Base-by-base conservation (phyloP, 23 red algal genomes). In the Pyropia haitanensis region DNA sequence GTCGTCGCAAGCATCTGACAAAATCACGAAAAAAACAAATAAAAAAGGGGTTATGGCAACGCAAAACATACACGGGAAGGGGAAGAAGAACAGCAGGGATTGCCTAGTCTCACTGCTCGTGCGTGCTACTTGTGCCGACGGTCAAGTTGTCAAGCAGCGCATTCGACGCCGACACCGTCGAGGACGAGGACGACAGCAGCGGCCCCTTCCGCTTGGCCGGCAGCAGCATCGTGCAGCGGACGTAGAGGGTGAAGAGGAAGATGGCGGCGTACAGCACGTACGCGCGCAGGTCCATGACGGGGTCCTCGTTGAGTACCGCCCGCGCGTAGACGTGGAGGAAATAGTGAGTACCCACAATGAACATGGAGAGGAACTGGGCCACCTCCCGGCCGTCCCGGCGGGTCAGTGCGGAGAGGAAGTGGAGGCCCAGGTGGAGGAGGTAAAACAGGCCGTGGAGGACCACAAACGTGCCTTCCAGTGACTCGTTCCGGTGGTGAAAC, bases 301-400 rank as follows among this genome's bases (percentile, higher is more conserved):
- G 79, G 54, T 84, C 79, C 29, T 75, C 58, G 27, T 84, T 60
- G 56, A 84, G 79, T 20, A 84, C 75, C 27, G 79, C 75, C 20
- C 79, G 67, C 18, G 73, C 75, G 61, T 84, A 84, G 58, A 71
- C 79, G 58, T 84, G 65, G 60, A 67, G 44, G 70, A 84, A 84
- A 39, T 75, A 84, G 52, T 84, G 79, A 30, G 75, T 61, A 49
- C 79, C 79, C 49, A 84, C 70, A 63, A 58, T 75, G 48, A 71
- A 84, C 44, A 84, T 84, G 24, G 60, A 60, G 61, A 84, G 67
- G 27, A 75, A 84, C 46, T 84, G 79, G 12, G 70, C 70, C 49
- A 84, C 73, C 52, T 84, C 79, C 55, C 75, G 73, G 26, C 67
- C 61, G 56, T 61, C 60, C 24, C 60, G 69, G 10, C 69, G 75